These are phyloP conservation scores for Apiospora phragmitis DNA, from an alignment of 2,329 filamentous ascomycete species.

Conservation along the genomic window DNA sequence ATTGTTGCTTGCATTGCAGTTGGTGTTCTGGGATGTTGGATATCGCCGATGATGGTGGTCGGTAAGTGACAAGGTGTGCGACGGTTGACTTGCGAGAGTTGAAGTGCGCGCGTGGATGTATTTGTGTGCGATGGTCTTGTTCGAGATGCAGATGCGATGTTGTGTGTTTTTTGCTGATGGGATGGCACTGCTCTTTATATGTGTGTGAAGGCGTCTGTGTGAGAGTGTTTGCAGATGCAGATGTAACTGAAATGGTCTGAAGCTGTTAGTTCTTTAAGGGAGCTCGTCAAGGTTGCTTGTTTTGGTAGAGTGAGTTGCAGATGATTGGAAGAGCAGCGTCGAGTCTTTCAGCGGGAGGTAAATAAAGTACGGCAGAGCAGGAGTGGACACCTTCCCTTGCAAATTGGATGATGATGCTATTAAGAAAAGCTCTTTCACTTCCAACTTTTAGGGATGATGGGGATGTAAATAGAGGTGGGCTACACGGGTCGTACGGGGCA, in stretches of 20 bases:
- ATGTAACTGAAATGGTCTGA: background rate
- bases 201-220: no score
- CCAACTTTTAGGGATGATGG: background rate
- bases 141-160: background rate
- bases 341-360: background rate
- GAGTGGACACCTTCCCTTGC: slow-evolving; percentile 8
- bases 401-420: background rate
- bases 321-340: background rate
- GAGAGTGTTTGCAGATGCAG: background rate
- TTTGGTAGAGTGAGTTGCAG: background rate
- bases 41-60: background rate
- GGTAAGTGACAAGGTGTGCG: background rate
- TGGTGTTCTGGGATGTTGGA: background rate
- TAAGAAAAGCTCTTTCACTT: background rate
- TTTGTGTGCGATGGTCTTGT: background rate
- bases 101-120: background rate
- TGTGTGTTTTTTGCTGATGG: background rate
- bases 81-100: background rate
- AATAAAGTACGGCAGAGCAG: background rate
- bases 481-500: background rate
- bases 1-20: slow-evolving; percentile 46
- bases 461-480: slow-evolving; percentile 2
- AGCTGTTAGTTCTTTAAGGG: background rate
- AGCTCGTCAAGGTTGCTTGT: background rate
- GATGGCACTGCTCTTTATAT: background rate